Conservation (phyloP, 352 stramenopile genomes). For the Phytophthora meadii region DNA sequence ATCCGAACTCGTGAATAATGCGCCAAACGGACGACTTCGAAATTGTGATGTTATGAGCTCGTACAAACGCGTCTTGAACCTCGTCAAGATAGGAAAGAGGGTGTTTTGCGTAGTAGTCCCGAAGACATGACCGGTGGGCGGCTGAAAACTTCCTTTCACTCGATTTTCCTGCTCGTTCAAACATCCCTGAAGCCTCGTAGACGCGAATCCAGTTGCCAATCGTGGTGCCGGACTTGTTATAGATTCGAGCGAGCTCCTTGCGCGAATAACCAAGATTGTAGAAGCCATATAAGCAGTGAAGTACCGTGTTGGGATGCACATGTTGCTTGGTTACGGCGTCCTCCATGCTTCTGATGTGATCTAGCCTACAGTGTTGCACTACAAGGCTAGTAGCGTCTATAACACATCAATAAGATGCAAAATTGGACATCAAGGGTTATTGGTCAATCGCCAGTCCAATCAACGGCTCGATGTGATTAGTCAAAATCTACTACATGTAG, state of each 20-base stretch:
- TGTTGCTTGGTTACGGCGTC: background rate
- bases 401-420: too few species aligned
- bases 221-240: background rate
- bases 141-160: background rate
- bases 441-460: too few species aligned
- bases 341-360: too few species aligned
- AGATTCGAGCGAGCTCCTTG: background rate
- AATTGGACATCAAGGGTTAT: too few species aligned
- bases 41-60: background rate
- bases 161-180: background rate
- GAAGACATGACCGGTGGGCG: background rate
- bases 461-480: too few species aligned
- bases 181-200: background rate
- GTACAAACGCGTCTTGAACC: background rate
- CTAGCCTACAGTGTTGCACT: too few species aligned
- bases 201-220: background rate
- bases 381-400: too few species aligned
- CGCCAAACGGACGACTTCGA: slow-evolving; percentile 2
- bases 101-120: background rate
- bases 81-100: background rate
- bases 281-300: background rate
- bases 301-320: background rate
- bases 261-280: background rate
- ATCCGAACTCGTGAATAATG: background rate
- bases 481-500: too few species aligned